phyloP scores from a whole-genome alignment of 371 early-diverging fungal species.

The Saksenaea oblongispora region DNA sequence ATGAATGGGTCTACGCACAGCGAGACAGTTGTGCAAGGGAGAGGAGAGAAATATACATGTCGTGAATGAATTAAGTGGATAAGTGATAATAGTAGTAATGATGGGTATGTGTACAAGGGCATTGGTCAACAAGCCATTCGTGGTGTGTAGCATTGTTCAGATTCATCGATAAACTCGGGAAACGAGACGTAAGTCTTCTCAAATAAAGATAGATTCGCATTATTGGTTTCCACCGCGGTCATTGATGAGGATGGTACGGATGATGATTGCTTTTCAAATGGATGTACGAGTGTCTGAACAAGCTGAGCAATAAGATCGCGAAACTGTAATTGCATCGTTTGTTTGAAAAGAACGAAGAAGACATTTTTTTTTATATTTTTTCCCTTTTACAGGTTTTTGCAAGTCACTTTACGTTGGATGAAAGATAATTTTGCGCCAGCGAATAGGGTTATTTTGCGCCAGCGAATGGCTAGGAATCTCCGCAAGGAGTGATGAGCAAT shows the following conservation, averaged over 20 bases:
- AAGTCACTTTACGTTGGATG: too few relatives aligned
- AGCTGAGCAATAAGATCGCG: constrained; percentile 4
- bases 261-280: neutral
- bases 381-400: too few relatives aligned
- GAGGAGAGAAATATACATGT: neutral
- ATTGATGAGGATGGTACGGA: neutral
- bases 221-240: neutral
- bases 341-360: constrained; percentile 1
- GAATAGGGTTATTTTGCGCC: too few relatives aligned
- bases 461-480: too few relatives aligned
- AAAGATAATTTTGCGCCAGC: too few relatives aligned
- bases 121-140: constrained; percentile 10
- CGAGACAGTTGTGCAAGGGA: too few relatives aligned
- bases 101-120: neutral
- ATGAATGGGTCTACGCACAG: too few relatives aligned
- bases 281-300: constrained; percentile 3
- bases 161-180: constrained; percentile 15
- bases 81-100: too few relatives aligned
- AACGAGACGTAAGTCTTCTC: constrained; percentile 31
- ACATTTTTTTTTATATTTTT: constrained; percentile 12
- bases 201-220: constrained; percentile 17
- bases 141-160: neutral
- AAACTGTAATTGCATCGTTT: constrained; percentile 1
- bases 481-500: too few relatives aligned
- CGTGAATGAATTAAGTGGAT: neutral